Conservation (phyloP, 352 stramenopile species). For the Hyaloperonospora arabidopsidis region DNA sequence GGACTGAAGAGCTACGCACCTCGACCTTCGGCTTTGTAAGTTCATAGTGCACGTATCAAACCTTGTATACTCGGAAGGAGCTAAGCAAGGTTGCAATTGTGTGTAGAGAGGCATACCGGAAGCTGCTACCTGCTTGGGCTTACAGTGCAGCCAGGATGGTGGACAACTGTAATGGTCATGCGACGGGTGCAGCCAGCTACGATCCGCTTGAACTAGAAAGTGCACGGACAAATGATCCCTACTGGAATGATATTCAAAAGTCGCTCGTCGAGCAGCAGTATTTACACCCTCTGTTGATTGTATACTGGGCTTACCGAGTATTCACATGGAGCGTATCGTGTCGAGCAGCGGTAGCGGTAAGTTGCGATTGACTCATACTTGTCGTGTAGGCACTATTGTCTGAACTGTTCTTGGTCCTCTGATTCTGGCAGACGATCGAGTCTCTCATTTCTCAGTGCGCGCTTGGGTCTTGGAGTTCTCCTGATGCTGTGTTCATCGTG, state of each 20-base stretch:
- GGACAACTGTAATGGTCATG: constrained; percentile 5
- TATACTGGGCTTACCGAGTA: constrained; percentile 63
- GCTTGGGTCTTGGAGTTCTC: constrained; percentile 38
- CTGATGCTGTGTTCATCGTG: constrained; percentile 47
- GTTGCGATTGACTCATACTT: constrained; percentile 1
- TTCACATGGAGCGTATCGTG: constrained; percentile 61
- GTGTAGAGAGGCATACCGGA: constrained; percentile 28
- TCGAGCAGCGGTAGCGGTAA: constrained; percentile 48
- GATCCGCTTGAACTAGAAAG: constrained; percentile 67
- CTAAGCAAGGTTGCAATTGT: constrained; percentile 5
- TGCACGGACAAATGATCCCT: constrained; percentile 54
- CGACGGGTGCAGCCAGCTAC: constrained; percentile 23
- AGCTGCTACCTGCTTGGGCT: constrained; percentile 36
- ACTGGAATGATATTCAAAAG: constrained; percentile 78
- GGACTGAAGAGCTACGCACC: constrained; percentile 17
- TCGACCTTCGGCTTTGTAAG: constrained; percentile 27
- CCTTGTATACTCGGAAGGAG: not conserved
- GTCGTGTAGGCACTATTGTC: not conserved
- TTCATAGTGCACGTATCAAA: not conserved
- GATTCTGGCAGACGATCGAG: constrained; percentile 48
- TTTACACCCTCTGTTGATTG: constrained; percentile 49
- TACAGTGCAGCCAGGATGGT: constrained; percentile 31
- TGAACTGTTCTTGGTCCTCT: constrained; percentile 2
- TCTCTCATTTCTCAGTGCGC: constrained; percentile 50
- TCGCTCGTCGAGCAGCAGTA: constrained; percentile 52